Evolutionary conservation across 371 early-diverging fungal genomes (phyloP).

Genomic region (Mucor lusitanicus): DNA sequence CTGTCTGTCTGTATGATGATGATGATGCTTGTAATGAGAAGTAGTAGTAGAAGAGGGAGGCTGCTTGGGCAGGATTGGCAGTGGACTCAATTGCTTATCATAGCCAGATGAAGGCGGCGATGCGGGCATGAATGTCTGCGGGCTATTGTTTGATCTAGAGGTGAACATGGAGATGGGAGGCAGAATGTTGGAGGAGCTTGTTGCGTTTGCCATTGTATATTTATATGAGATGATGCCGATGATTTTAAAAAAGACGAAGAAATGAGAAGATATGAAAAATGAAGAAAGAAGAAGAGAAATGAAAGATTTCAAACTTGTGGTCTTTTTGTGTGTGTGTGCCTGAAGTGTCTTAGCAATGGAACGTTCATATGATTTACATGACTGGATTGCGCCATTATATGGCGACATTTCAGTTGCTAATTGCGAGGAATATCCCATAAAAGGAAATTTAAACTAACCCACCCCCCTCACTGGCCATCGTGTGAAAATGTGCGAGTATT

Average conservation of each 20-base stretch:
- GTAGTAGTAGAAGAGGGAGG: background rate
- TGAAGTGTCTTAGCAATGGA: background rate
- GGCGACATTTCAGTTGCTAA: constrained; percentile 28
- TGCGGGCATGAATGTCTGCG: constrained; percentile 14
- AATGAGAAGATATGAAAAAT: background rate
- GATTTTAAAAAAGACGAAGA: background rate
- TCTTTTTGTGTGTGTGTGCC: constrained; percentile 9
- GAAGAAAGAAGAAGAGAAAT: background rate
- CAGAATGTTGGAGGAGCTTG: constrained; percentile 1
- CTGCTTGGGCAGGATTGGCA: constrained; percentile 23
- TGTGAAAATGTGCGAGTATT: background rate
- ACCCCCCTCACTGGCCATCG: background rate
- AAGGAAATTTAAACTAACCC: constrained; percentile 9
- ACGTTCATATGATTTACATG: background rate
- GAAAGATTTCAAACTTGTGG: background rate
- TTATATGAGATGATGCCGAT: background rate
- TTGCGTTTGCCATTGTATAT: background rate
- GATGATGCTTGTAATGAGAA: background rate
- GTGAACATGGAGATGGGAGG: constrained; percentile 24
- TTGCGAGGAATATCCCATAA: constrained; percentile 23
- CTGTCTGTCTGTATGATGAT: background rate
- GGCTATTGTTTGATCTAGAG: constrained; percentile 4
- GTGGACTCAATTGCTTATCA: constrained; percentile 7
- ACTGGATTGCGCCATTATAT: constrained; percentile 28
- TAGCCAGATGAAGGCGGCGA: constrained; percentile 19